Evolutionary conservation across 192 early-diverging fungal genomes (phyloP), one percentile per base, ranked within the genome.

Genomic region (Entomortierella parvispora): DNA sequence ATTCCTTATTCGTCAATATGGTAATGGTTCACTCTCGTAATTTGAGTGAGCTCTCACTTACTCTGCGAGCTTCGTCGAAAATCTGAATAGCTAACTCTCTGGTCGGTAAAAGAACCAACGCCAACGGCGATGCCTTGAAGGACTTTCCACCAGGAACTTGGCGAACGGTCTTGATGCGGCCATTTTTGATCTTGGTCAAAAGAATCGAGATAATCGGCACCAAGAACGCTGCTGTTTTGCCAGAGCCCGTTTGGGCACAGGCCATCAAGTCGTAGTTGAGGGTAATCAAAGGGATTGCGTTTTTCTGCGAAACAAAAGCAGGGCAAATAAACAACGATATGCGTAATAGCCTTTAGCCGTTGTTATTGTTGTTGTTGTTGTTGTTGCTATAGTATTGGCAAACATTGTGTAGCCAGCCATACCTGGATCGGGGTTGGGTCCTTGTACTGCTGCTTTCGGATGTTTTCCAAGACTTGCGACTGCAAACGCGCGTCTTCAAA

Each of bases 221-320:
- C 26, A 95, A 74, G 69, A 95, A 95, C 9, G 92, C 93, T n/a
- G 89, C 93, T 4, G 93, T 95, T 76, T 94, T 90, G 33, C 90
- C 87, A 25, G 85, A 89, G 20, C 83, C 88, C 32, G 93, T 95
- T 63, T 95, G 93, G 1, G 93, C 91, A 65, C 93, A 95, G 17
- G 93, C 93, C 90, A 95, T 90, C 67, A 95, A 69, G 71, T 95
- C 93, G 55, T 90, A 80, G 42, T 87, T 87, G 15, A 55, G 72
- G 48, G 82, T 76, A n/a, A 94, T 71, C 42, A 89, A 79, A 6
- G 87, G 89, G 53, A 87, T 82, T 11, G 90, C 85, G 56, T 88
- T 82, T 58, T 86, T 87, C 82, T 89, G 66, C 33, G 28, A 10
- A 53, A 20, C 33, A 44, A 26, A 32, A 44, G 14, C 49, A 43